phyloP scores from a whole-genome alignment of 2,329 filamentous ascomycete species.

The Xylariomycetidae sp. region DNA sequence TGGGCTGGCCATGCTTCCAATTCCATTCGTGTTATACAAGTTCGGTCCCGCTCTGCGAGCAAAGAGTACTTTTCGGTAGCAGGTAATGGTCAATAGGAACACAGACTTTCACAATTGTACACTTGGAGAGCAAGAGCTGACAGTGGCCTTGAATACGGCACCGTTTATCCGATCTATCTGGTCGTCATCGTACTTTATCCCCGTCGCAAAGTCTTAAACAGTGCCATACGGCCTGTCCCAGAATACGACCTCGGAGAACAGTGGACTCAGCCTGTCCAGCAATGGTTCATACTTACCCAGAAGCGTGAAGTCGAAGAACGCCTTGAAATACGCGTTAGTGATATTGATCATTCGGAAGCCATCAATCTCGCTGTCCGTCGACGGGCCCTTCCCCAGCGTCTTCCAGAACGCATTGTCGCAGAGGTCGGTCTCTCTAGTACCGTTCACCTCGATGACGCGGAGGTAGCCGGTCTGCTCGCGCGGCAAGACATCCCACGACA shows the following conservation, averaged over 20 bases:
- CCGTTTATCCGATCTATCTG: too few species aligned
- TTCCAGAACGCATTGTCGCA: neutral
- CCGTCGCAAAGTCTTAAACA: too few species aligned
- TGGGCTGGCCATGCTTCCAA: slow-evolving; percentile 35
- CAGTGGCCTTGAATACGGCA: too few species aligned
- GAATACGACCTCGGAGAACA: too few species aligned
- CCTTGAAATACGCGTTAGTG: slow-evolving; percentile 11
- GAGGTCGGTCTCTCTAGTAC: neutral
- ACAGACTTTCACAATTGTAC: too few species aligned
- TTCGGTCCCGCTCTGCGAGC: slow-evolving; percentile 33
- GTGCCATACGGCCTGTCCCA: too few species aligned
- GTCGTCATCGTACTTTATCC: too few species aligned
- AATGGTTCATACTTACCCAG: slow-evolving; percentile 6
- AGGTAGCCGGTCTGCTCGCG: neutral
- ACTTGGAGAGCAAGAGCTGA: too few species aligned
- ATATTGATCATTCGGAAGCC: slow-evolving; percentile 1
- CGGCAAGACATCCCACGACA: neutral
- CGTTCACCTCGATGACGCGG: neutral
- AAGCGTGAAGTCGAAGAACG: slow-evolving; percentile 14
- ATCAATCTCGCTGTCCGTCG: neutral
- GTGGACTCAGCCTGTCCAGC: slow-evolving; percentile 10
- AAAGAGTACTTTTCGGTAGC: too few species aligned
- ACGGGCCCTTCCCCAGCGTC: neutral
- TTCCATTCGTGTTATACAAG: slow-evolving; percentile 38
- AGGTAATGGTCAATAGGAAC: too few species aligned